Evolutionary conservation across 257 asterid species (phyloP), one percentile per base, ranked within the genome.

Genomic region (Rubia yunnanensis): DNA sequence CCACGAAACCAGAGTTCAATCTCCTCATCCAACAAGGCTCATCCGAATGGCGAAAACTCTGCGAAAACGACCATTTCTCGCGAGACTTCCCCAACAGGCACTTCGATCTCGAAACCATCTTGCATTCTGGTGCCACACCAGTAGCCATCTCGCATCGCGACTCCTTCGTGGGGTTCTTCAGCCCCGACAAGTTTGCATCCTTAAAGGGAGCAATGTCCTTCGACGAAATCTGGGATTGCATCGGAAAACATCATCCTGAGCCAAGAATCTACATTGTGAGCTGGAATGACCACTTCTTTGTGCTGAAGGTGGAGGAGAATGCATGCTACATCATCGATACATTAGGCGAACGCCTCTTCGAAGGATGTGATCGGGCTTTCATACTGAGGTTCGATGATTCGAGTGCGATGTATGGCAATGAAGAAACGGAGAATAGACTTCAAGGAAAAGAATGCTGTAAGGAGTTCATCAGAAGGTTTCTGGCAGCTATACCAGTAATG

Each of bases 231-330:
- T 88, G 96, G 96, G 3, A 3, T 38, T 50, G 74, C 39, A 67
- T 11, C 7, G 7, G n/a, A 1, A 70, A 61, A 50, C 41, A 31
- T 15, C 58, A 36, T 3, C 5, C 18, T 32, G 61, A 56, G 61
- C 84, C 84, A 3, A 73, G 83, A 50, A 59, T 86, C 11, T 88
- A 88, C 78, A 79, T 83, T n/a, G 83, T 88, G 22, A 85, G 95
- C 15, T 88, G 95, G 95, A 82, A 88, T 10, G 94, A 88, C 55
- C 96, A 88, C 81, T 84, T 88, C 79, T 84, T 86, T 60, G 88
- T 86, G 70, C 53, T 88, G 81, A 88, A 86, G 63, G 81, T 66
- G 15, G 94, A 88, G 69, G 62, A 49, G 0, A 34, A 82, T 15
- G 81, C 86, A 30, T 82, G 78, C 50, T 82, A 84, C 75, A 79